Evolutionary conservation across 192 early-diverging fungal species (phyloP).

Genomic region (Gamsiella multidivaricata): DNA sequence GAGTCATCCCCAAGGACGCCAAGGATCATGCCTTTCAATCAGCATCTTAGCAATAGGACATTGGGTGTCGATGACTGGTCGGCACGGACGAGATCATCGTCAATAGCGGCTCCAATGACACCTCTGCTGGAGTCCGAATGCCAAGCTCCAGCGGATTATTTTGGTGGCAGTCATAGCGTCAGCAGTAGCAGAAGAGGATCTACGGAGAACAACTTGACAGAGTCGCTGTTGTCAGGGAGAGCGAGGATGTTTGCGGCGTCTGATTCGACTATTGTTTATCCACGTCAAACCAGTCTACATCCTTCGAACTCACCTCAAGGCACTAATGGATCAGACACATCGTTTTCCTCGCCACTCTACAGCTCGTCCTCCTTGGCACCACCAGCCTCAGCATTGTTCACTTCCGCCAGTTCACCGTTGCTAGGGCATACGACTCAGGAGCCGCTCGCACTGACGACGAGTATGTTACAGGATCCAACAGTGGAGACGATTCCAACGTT

Average conservation of each 20-base stretch:
- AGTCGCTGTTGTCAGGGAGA: slow-evolving; percentile 35
- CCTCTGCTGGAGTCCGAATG: slow-evolving; percentile 31
- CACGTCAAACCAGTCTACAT: neutral
- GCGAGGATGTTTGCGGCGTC: slow-evolving; percentile 38
- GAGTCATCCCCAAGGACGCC: slow-evolving; percentile 41
- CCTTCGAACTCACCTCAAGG: neutral
- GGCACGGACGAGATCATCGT: slow-evolving; percentile 27
- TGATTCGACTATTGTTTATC: neutral
- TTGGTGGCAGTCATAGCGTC: slow-evolving; percentile 44
- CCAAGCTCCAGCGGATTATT: slow-evolving; percentile 32
- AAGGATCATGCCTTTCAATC: slow-evolving; percentile 48
- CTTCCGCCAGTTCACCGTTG: neutral
- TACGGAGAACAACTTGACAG: slow-evolving; percentile 44
- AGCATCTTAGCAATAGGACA: slow-evolving; percentile 1
- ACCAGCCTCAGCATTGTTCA: neutral
- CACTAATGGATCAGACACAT: neutral
- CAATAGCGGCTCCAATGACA: slow-evolving; percentile 32
- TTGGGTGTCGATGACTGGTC: slow-evolving; percentile 32
- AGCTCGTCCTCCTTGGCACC: neutral
- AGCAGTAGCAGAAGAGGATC: slow-evolving; percentile 43
- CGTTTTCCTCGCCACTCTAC: slow-evolving; percentile 5
- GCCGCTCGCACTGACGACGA: neutral
- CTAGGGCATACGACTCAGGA: neutral
- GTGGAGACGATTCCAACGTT: slow-evolving; percentile 3
- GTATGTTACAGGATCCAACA: neutral